These are phyloP conservation scores for Peribolospora baueri DNA, from an alignment of 768 basidiomycete species.

Conservation along the genomic window DNA sequence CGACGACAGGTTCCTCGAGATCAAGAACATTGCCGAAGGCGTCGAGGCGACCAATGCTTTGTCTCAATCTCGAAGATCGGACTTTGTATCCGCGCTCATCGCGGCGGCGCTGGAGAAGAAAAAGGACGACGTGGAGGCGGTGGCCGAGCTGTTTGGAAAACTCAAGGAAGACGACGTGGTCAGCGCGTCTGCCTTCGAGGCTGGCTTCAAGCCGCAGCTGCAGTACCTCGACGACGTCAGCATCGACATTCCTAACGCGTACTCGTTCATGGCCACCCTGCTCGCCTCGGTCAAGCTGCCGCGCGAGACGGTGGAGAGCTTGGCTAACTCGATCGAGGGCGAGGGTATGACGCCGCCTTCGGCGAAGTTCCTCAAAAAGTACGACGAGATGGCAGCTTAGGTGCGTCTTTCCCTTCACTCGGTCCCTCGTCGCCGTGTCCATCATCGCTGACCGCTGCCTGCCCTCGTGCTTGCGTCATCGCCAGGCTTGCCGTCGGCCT, in stretches of 20 bases:
- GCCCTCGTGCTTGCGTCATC: too few species aligned
- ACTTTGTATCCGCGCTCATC: conserved; percentile 52
- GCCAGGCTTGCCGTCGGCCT: too few species aligned
- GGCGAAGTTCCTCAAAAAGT: too few species aligned
- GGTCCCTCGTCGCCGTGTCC: too few species aligned
- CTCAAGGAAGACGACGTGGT: conserved; percentile 38
- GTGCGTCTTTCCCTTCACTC: too few species aligned
- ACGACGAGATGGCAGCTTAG: too few species aligned
- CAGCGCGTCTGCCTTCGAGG: conserved; percentile 38
- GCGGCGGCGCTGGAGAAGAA: conserved; percentile 54
- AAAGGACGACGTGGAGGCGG: conserved; percentile 50
- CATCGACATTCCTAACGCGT: conserved; percentile 72
- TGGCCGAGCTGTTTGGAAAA: conserved; percentile 45
- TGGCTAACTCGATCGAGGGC: conserved; percentile 14
- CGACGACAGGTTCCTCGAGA: conserved; percentile 39
- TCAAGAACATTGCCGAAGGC: conserved; percentile 64
- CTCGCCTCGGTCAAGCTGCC: conserved; percentile 21
- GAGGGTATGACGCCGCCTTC: too few species aligned
- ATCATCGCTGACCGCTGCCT: too few species aligned
- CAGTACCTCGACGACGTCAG: conserved; percentile 69
- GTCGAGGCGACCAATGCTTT: conserved; percentile 61
- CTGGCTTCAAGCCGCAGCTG: conserved; percentile 42
- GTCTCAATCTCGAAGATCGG: conserved; percentile 35
- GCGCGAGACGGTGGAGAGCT: conserved; percentile 14
- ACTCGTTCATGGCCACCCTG: conserved; percentile 47